These are phyloP conservation scores for Candida tunisiensis DNA, from an alignment of 1,139 yeast species.

Conservation along the genomic window DNA sequence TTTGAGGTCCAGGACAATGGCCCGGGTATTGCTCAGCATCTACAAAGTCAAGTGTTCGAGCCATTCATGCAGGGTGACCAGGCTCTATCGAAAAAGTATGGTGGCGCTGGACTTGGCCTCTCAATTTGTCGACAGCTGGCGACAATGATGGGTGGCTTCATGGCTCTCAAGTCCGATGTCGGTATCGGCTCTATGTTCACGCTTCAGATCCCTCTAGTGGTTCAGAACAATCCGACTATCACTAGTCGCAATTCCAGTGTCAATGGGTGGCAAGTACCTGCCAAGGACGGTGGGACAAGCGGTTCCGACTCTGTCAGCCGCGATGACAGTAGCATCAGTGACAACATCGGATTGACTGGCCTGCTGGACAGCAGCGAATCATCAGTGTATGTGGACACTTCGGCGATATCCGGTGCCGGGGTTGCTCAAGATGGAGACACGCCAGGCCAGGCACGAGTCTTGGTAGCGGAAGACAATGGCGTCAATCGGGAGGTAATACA, in stretches of 20 bases:
- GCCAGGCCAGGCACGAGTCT: too few relatives aligned
- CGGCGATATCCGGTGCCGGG: too few relatives aligned
- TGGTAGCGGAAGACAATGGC: conserved; percentile 89
- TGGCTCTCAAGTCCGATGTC: conserved; percentile 47
- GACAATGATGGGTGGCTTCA: conserved; percentile 52
- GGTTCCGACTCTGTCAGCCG: too few relatives aligned
- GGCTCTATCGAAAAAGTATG: conserved; percentile 76
- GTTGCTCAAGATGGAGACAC: too few relatives aligned
- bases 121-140: conserved; percentile 89
- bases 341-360: too few relatives aligned
- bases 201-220: conserved; percentile 52
- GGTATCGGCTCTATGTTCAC: conserved; percentile 73
- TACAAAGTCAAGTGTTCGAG: conserved; percentile 78
- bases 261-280: too few relatives aligned
- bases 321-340: too few relatives aligned
- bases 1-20: conserved; percentile 81
- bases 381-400: too few relatives aligned
- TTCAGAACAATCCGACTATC: too few relatives aligned
- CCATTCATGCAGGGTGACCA: conserved; percentile 97
- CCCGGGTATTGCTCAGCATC: conserved; percentile 70
- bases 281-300: too few relatives aligned
- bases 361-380: too few relatives aligned
- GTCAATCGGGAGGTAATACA: conserved; percentile 86
- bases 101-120: conserved; percentile 92
- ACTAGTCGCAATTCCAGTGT: too few relatives aligned